These are phyloP conservation scores for Daedaleopsis sinensis DNA, from an alignment of 768 basidiomycete genomes.

Conservation along the genomic window DNA sequence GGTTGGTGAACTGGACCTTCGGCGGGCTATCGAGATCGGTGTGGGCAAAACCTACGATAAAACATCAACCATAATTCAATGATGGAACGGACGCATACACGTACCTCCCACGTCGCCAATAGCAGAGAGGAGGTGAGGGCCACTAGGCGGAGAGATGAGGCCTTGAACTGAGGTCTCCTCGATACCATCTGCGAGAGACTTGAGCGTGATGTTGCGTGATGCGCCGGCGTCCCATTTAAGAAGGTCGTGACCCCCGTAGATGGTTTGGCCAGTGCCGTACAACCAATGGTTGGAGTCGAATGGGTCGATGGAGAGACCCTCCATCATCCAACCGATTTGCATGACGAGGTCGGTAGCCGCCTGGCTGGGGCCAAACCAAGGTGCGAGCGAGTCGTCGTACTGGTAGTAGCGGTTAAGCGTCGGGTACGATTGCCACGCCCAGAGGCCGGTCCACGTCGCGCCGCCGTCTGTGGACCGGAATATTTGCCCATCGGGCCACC, in stretches of 20 bases:
- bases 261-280: conserved; percentile 69
- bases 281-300: conserved; percentile 72
- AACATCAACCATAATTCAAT: background rate
- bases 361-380: conserved; percentile 58
- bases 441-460: conserved; percentile 58
- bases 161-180: conserved; percentile 64
- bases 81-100: background rate
- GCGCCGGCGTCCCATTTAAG: conserved; percentile 55
- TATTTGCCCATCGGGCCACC: conserved; percentile 67
- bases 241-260: conserved; percentile 62
- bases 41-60: conserved; percentile 49
- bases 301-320: conserved; percentile 64
- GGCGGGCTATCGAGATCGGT: conserved; percentile 45
- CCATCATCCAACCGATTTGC: conserved; percentile 77
- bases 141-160: conserved; percentile 64
- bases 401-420: conserved; percentile 50
- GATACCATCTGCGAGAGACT: conserved; percentile 63
- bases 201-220: conserved; percentile 57
- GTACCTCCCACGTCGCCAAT: conserved; percentile 58
- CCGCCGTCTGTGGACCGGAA: conserved; percentile 64
- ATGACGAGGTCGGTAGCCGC: conserved; percentile 47
- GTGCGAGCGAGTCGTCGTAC: conserved; percentile 57
- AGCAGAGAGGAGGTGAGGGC: conserved; percentile 57
- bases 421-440: conserved; percentile 56
- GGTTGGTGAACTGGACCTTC: conserved; percentile 43